These are phyloP conservation scores for Aureobasidium pullulans DNA, from an alignment of 2,329 filamentous ascomycete genomes.

Conservation along the genomic window DNA sequence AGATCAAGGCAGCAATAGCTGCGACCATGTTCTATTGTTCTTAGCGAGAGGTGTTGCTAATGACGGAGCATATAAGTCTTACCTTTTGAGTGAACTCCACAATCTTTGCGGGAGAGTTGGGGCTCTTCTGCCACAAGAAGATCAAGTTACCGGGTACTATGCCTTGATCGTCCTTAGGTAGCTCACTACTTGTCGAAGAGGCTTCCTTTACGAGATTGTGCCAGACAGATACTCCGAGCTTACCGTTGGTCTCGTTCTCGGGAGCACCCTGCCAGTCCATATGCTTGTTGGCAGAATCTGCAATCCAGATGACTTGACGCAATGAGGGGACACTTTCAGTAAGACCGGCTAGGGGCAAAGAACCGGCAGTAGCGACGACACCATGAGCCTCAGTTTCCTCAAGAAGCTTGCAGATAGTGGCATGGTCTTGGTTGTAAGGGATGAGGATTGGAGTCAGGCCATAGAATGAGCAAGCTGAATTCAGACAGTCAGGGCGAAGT, in stretches of 20 bases:
- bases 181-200: slow-evolving; percentile 47
- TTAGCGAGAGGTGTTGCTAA: slow-evolving; percentile 7
- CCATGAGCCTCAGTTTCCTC: slow-evolving; percentile 68
- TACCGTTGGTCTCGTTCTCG: slow-evolving; percentile 59
- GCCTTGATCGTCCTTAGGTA: slow-evolving; percentile 57
- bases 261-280: slow-evolving; percentile 94
- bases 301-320: slow-evolving; percentile 81
- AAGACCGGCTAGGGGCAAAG: slow-evolving; percentile 72
- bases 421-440: slow-evolving; percentile 69
- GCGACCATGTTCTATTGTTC: slow-evolving; percentile 65
- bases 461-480: slow-evolving; percentile 74
- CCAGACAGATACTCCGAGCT: slow-evolving; percentile 82
- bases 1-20: slow-evolving; percentile 70
- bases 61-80: slow-evolving; percentile 18
- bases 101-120: slow-evolving; percentile 51
- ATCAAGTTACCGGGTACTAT: slow-evolving; percentile 44
- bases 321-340: slow-evolving; percentile 62
- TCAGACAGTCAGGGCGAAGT: slow-evolving; percentile 11
- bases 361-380: slow-evolving; percentile 75
- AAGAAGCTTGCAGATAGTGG: slow-evolving; percentile 64
- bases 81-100: slow-evolving; percentile 70
- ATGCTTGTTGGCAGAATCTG: slow-evolving; percentile 81
- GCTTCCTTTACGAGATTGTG: slow-evolving; percentile 68
- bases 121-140: slow-evolving; percentile 57
- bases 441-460: slow-evolving; percentile 77